phyloP scores from a whole-genome alignment of 495 filamentous ascomycete genomes.

The Hypoxylon rickii region DNA sequence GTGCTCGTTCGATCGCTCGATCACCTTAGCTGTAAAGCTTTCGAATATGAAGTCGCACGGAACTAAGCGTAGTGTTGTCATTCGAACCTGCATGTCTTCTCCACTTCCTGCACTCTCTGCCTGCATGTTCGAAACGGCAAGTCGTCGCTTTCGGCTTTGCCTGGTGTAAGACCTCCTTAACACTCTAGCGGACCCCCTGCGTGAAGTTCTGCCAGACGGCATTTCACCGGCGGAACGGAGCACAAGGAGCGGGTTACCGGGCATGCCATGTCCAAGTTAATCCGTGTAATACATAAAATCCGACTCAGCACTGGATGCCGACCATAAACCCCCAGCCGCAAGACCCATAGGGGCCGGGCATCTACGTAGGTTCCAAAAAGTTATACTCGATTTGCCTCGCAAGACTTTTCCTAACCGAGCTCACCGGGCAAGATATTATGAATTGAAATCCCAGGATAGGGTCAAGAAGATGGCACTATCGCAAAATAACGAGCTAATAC shows the following conservation, averaged over 20 bases:
- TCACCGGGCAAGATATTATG: constrained; percentile 20
- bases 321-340: too few species aligned
- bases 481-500: constrained; percentile 12
- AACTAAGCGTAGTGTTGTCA: constrained; percentile 14
- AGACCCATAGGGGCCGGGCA: constrained; percentile 1
- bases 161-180: constrained; percentile 2
- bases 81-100: constrained; percentile 20
- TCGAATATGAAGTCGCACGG: constrained; percentile 22
- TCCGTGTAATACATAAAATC: neutral
- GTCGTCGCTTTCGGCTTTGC: neutral
- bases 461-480: constrained; percentile 7
- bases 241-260: constrained; percentile 5
- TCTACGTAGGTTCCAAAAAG: neutral
- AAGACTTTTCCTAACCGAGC: neutral
- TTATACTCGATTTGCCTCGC: constrained; percentile 8
- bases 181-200: neutral
- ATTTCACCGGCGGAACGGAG: constrained; percentile 11
- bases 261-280: neutral
- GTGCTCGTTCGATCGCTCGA: constrained; percentile 3
- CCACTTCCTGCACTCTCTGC: constrained; percentile 7
- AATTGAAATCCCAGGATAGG: constrained; percentile 2
- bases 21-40: neutral
- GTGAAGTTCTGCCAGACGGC: neutral
- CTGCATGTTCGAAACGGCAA: constrained; percentile 15
- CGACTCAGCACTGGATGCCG: neutral